Percentiles rank a stretch among this genome's conserved stretches.
Conservation (phyloP, 257 asterid genomes). For the Sherardia arvensis region DNA sequence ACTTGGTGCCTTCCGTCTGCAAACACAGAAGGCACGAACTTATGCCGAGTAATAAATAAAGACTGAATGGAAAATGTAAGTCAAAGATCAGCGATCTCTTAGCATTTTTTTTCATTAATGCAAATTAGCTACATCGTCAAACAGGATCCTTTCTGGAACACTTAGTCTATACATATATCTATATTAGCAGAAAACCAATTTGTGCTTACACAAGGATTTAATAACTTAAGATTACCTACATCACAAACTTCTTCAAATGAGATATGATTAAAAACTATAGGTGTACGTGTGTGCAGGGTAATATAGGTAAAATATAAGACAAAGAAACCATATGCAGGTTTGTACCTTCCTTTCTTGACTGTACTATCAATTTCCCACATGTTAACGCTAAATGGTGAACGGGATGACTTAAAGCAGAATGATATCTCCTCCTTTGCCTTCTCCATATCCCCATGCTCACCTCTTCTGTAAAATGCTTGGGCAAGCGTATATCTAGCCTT, state of each 20-base stretch:
- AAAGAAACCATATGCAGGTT: conserved; percentile 3
- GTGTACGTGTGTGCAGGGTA: not conserved
- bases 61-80: not conserved
- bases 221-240: not conserved
- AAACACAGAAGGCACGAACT: conserved; percentile 12
- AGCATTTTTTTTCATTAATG: not conserved
- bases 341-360: conserved; percentile 89
- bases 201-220: not conserved
- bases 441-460: conserved; percentile 64
- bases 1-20: conserved; percentile 79
- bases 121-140: not conserved
- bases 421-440: conserved; percentile 97
- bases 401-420: conserved; percentile 89
- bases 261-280: not conserved
- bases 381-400: conserved; percentile 85
- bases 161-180: not conserved
- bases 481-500: conserved; percentile 93
- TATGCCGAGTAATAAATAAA: not conserved
- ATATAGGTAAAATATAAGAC: not conserved
- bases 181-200: not conserved
- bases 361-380: conserved; percentile 99
- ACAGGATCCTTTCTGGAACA: not conserved
- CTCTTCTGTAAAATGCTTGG: conserved; percentile 80
- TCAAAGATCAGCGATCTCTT: not conserved
- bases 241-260: not conserved